Evolutionary conservation across 2,329 filamentous ascomycete genomes (phyloP), one percentile per base, ranked within the genome.

Genomic region (Cladobotryum protrusum): DNA sequence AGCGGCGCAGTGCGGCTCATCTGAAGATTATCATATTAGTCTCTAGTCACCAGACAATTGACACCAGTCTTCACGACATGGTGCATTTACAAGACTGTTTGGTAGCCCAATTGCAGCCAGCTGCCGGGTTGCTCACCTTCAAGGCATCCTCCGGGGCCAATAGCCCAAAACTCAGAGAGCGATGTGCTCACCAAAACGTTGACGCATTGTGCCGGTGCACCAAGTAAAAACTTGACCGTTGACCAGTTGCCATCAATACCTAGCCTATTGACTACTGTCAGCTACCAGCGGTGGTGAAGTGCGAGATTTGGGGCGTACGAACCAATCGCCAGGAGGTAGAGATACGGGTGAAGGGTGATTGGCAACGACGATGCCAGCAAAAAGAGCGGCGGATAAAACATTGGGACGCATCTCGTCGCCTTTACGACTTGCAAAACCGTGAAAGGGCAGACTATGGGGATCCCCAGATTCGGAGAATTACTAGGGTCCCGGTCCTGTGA

Each of bases 161-260:
- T 71, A 3, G 81, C 76, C 85, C 85, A 89, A 40, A 85, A 82
- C 64, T 89, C 85, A 34, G 86, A 87, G 39, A 83, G 74, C 12
- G 78, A 76, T 5, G 85, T 89, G 59, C 83, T 88, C 46, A 84
- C 74, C 12, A 74, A 61, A 32, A 74, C 64, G 56, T 70, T 64
- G 52, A 73, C 60, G 9, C 56, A 29, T 47, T 69, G 61, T 6
- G 59, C 59, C 9, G 65, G 57, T 17, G 69, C 65, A 78, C 73
- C 58, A 70, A 77, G 52, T 5, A 57, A 52, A 43, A 90, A 72
- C 12, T 72, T 73, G 56, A 88, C 81, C 6, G 84, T 80, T 14
- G 85, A 89, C 87, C 87, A 91, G 54, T 76, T 76, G 9, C 85
- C 85, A 62, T 88, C 85, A 56, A 78, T 74, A 43, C 82, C 82